Base-by-base conservation (phyloP, 257 asterid genomes). In the Solanum okadae region DNA sequence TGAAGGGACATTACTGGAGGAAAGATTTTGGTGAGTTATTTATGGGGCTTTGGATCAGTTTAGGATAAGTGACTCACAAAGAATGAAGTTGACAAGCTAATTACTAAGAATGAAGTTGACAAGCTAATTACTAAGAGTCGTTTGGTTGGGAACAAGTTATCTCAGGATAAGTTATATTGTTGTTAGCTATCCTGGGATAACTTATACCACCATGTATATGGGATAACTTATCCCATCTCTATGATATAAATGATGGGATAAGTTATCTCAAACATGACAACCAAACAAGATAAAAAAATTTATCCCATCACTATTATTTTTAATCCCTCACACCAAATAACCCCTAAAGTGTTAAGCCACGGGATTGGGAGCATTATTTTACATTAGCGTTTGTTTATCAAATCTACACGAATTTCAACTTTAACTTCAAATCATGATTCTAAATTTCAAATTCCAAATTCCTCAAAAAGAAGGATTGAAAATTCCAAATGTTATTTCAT, bases 121-220 rank as follows among this genome's bases (percentile, higher is more conserved):
- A 52, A 52, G 63, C 4, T 56, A 56, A 56, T 56, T 20, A 56
- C 65, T 56, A 8, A 56, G 10, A 0, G 15, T 44, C 49, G 15
- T 42, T 42, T 42, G 16, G 52, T 12, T 44, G 52, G 16, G 52
- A 44, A 44, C 15, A 44, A 44, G 52, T 44, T 44, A 44, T 44
- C 5, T 0, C 5, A 44, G 16, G 52, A 44, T 44, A 44, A 44
- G 52, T 44, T 44, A 44, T 44, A 2, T 0, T 44, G 52, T 0
- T 44, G 52, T 44, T 44, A 44, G 16, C 52, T 44, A 44, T 44
- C 52, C 0, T 11, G 52, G 16, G 52, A 44, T 11, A 44, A 44
- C 15, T 44, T 11, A 44, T 44, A 5, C 52, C 52, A 44, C 16
- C 16, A 44, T 4, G 52, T 44, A 44, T 44, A 44, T 44, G 16